phyloP scores from a whole-genome alignment of 805 yeast genomes.

The Wickerhamomyces silvicola region DNA sequence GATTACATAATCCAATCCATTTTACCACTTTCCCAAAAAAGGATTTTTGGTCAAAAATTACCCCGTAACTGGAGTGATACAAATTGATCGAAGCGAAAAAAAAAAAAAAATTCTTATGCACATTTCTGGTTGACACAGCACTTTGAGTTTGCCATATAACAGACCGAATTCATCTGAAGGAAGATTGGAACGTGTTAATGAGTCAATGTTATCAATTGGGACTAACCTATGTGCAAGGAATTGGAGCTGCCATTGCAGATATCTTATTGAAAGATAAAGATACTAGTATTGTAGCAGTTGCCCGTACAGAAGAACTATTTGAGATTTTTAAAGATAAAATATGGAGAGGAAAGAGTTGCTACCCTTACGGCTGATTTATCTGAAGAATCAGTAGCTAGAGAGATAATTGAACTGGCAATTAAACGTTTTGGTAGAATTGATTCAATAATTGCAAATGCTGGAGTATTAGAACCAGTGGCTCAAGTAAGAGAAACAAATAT shows the following conservation, averaged over 20 bases:
- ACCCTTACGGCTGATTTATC: conserved; percentile 59
- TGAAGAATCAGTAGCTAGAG: conserved; percentile 28
- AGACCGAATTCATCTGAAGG: no score
- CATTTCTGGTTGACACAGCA: no score
- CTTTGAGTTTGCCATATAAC: no score
- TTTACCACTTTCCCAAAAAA: no score
- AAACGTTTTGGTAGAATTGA: conserved; percentile 51
- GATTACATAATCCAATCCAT: no score
- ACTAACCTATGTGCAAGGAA: no score
- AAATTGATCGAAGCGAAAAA: no score
- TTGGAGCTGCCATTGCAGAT: conserved; percentile 72
- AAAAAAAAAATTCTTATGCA: no score
- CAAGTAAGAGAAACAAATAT: conserved; percentile 47
- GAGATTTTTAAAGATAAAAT: conserved; percentile 33
- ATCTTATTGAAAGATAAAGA: conserved; percentile 32
- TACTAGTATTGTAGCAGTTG: conserved; percentile 58
- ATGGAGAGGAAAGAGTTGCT: conserved; percentile 43
- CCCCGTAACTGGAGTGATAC: no score
- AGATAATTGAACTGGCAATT: conserved; percentile 40
- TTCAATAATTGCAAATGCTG: conserved; percentile 73
- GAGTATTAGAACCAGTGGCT: conserved; percentile 73
- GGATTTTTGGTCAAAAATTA: no score
- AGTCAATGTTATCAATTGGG: no score
- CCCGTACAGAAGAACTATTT: conserved; percentile 55
- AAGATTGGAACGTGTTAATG: no score